phyloP scores from a whole-genome alignment of 768 basidiomycete species.

The Phylloporus sp. region DNA sequence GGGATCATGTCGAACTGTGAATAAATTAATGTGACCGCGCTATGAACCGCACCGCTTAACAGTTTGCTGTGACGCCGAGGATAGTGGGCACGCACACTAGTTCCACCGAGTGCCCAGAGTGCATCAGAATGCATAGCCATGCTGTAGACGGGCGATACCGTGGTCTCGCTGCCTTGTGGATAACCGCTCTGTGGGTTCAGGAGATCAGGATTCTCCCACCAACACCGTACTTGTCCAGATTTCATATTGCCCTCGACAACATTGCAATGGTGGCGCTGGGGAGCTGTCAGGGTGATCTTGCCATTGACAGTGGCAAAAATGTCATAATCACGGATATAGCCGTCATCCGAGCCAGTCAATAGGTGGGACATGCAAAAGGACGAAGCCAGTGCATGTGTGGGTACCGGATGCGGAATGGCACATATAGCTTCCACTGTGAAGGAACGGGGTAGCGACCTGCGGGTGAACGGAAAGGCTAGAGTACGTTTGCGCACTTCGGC shows the following conservation, averaged over 20 bases:
- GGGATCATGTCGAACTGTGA: conserved; percentile 89
- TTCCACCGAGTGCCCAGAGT: conserved; percentile 87
- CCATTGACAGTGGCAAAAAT: conserved; percentile 87
- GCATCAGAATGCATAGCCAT: conserved; percentile 91
- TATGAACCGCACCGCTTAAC: conserved; percentile 31
- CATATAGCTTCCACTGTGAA: conserved; percentile 89
- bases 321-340: conserved; percentile 90
- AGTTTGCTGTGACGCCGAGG: conserved; percentile 16
- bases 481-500: conserved; percentile 49
- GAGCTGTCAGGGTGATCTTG: conserved; percentile 80
- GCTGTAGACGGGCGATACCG: conserved; percentile 79
- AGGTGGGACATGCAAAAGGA: conserved; percentile 86
- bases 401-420: conserved; percentile 83
- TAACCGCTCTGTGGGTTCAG: conserved; percentile 21
- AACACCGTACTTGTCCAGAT: conserved; percentile 77
- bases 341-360: conserved; percentile 89
- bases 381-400: conserved; percentile 84
- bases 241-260: conserved; percentile 92
- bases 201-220: conserved; percentile 77
- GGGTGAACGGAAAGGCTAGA: conserved; percentile 34
- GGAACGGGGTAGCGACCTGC: conserved; percentile 45
- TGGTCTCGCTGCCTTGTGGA: conserved; percentile 45
- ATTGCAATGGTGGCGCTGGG: conserved; percentile 83
- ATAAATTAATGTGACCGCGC: conserved; percentile 90
- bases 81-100: conserved; percentile 54